Evolutionary conservation across 176 grass and related monocot genomes (phyloP).

Genomic region (Carex cristatella): DNA sequence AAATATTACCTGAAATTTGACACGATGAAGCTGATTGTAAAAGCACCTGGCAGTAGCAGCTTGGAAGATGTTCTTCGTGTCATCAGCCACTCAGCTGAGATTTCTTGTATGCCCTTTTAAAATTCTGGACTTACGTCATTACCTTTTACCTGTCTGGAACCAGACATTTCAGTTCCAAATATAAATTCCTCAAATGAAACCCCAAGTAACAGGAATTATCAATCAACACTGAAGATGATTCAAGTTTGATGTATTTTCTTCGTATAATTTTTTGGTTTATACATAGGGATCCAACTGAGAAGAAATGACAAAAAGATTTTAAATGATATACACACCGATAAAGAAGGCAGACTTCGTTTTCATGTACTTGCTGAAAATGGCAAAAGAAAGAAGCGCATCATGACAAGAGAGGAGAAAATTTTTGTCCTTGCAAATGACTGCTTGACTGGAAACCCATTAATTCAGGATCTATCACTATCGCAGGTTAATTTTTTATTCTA

Average conservation of each 20-base stretch:
- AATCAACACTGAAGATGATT: conserved; percentile 5
- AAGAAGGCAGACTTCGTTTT: conserved; percentile 69
- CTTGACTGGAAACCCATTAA: conserved; percentile 74
- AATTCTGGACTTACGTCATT: background rate
- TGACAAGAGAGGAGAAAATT: conserved; percentile 93
- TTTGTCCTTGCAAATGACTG: conserved; percentile 83
- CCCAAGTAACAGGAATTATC: background rate
- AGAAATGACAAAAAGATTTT: conserved; percentile 87
- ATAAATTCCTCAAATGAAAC: background rate
- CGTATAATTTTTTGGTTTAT: conserved; percentile 22
- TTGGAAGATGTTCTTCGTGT: conserved; percentile 81
- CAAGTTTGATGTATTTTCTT: conserved; percentile 17
- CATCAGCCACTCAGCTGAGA: conserved; percentile 74
- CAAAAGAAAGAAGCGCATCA: conserved; percentile 84
- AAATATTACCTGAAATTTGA: conserved; percentile 96
- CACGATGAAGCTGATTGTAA: conserved; percentile 93
- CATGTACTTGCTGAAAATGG: conserved; percentile 73
- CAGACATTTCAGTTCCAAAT: background rate
- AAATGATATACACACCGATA: conserved; percentile 85
- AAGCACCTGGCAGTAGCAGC: conserved; percentile 70
- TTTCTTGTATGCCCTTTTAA: conserved; percentile 65
- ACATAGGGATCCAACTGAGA: conserved; percentile 89
- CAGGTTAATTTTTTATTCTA: conserved; percentile 46
- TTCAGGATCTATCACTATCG: conserved; percentile 80
- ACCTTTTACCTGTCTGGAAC: background rate